Evolutionary conservation across 1,139 yeast genomes (phyloP), one percentile per base, ranked within the genome.

Genomic region (Saccharomyces hybrid): DNA sequence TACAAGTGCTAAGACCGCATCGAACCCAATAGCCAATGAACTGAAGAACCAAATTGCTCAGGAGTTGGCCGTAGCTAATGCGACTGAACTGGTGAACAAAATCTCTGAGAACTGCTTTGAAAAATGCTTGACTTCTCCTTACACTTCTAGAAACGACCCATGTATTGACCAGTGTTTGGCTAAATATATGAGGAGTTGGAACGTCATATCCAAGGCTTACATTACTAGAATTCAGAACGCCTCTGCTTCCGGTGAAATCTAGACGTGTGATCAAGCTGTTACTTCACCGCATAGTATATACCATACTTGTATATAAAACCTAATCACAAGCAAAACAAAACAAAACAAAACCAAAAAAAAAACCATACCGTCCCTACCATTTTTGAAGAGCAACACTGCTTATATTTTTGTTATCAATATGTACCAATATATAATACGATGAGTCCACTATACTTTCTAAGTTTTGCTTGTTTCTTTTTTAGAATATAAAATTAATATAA

Each of bases 121-220:
- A 52, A 81, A 82, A 69, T 90, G 98, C 72, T 75, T 88, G 54
- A 72, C 79, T 27, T 71, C 78, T 32, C 74, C 80, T 20, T 72
- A 80, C 54, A 64, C 74, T 38, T 60, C 70, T 2, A 70, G 71
- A 3, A 83, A 83, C 61, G 76, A 76, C 49, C 71, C 70, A 52
- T 89, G 97, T 72, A 78, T 89, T 53, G 81, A 78, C 60, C 86
- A 83, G 68, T 90, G 97, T 70, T 78, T 88, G 66, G 86, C 86
- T 61, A 90, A 89, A 74, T 90, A 88, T 73, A 86, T 90, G 95
- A 80, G 87, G 70, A 83, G 95, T 46, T 90, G 97, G 97, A 89
- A 89, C 67, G 78, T 85, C 54, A 77, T 90, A 53, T 87, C 96
- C 28, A 83, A 82, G 70, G 76, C 88, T 13, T 89, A 89, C 70